Evolutionary conservation across 352 stramenopile species (phyloP).

Genomic region (Pythium myriotylum): DNA sequence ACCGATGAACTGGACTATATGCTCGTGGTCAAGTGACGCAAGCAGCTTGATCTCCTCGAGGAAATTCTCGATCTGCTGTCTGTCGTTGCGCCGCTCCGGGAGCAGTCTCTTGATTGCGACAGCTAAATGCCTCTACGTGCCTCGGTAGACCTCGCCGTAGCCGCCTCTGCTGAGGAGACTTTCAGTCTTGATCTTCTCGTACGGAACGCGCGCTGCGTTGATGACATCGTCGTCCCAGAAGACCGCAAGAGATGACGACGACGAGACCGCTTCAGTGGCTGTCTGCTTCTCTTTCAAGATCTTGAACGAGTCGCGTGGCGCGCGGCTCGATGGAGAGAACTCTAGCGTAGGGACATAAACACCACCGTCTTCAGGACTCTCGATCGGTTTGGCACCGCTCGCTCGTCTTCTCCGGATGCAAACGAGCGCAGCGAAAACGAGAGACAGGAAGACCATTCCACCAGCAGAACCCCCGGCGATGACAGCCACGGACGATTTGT

Average conservation of each 20-base stretch:
- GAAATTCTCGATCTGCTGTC: slow-evolving; percentile 48
- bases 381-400: neutral
- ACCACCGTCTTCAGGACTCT: neutral
- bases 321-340: neutral
- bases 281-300: neutral
- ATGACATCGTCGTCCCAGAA: slow-evolving; percentile 4
- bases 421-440: neutral
- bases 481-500: too few species aligned
- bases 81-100: slow-evolving; percentile 45
- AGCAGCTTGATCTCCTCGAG: slow-evolving; percentile 56
- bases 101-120: slow-evolving; percentile 60
- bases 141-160: slow-evolving; percentile 49
- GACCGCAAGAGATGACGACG: neutral
- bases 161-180: slow-evolving; percentile 43
- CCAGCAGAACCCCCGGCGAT: neutral
- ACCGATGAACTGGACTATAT: slow-evolving; percentile 62
- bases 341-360: neutral
- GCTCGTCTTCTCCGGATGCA: neutral
- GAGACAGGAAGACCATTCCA: neutral
- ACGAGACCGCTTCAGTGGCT: neutral
- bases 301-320: neutral
- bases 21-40: slow-evolving; percentile 52
- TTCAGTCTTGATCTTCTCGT: slow-evolving; percentile 39
- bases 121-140: slow-evolving; percentile 36
- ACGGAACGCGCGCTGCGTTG: slow-evolving; percentile 36